These are phyloP conservation scores for Phycomyces nitens DNA, from an alignment of 192 early-diverging fungal genomes.

Conservation along the genomic window DNA sequence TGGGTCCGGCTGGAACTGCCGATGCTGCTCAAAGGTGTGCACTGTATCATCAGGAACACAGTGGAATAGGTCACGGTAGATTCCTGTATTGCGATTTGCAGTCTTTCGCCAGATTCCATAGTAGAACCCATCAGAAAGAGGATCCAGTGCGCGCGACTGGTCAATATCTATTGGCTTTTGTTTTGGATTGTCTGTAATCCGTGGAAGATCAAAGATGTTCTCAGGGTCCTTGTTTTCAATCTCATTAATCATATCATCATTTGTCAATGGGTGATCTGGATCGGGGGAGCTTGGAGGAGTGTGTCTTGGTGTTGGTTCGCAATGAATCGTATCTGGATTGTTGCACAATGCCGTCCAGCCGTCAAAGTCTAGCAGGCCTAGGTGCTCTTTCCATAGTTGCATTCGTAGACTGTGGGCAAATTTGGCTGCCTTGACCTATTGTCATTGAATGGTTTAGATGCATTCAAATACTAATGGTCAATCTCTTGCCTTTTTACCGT, in stretches of 20 bases:
- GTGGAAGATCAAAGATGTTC: slow-evolving; percentile 8
- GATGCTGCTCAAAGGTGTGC: slow-evolving; percentile 52
- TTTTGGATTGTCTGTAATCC: not conserved
- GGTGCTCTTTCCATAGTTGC: slow-evolving; percentile 80
- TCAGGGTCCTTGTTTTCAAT: slow-evolving; percentile 5
- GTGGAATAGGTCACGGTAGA: slow-evolving; percentile 74
- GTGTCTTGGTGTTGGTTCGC: not conserved
- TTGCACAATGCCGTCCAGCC: slow-evolving; percentile 27
- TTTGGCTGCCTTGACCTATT: slow-evolving; percentile 61
- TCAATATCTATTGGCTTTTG: not conserved
- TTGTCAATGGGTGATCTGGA: slow-evolving; percentile 1
- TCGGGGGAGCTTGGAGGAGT: not conserved
- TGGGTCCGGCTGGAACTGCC: slow-evolving; percentile 44
- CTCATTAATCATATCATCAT: not conserved
- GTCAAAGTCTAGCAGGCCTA: slow-evolving; percentile 58
- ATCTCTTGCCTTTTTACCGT: slow-evolving; percentile 51
- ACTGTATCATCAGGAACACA: slow-evolving; percentile 83
- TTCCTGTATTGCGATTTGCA: slow-evolving; percentile 60
- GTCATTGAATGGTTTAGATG: not conserved
- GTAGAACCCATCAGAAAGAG: slow-evolving; percentile 64
- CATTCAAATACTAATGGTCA: not conserved
- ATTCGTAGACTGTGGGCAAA: slow-evolving; percentile 71
- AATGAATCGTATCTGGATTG: not conserved
- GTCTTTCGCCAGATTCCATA: slow-evolving; percentile 53
- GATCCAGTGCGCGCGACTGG: slow-evolving; percentile 59